A percentile compares a stretch with the other conserved stretches of the same genome.
Conservation (phyloP, 2,329 filamentous ascomycete genomes). For the Macrophomina phaseolina region DNA sequence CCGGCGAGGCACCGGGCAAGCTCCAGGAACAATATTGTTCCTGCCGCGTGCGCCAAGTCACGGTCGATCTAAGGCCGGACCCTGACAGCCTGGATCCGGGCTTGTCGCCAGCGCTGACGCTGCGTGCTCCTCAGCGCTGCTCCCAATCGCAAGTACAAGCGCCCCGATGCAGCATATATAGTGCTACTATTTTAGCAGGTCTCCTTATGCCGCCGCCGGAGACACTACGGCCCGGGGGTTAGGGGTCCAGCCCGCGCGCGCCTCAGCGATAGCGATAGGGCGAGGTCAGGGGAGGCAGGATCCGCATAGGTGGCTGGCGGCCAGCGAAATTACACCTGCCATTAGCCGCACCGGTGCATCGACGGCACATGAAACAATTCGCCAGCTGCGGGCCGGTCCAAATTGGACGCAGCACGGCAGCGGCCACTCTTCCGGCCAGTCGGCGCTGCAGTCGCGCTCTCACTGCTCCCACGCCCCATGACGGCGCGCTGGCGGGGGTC, state of each 20-base stretch:
- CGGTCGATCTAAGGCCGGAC: constrained; percentile 1
- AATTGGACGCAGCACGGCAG: constrained; percentile 7
- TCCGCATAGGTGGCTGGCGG: constrained; percentile 13
- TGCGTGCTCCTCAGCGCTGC: not conserved
- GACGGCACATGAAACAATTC: constrained; percentile 22
- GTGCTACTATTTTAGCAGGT: constrained; percentile 4
- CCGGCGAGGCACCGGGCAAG: not conserved
- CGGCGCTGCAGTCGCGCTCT: not conserved
- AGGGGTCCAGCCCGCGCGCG: not conserved
- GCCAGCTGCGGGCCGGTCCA: constrained; percentile 21
- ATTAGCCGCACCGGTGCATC: constrained; percentile 22
- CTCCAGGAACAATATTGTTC: not conserved
- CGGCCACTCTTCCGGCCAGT: not conserved
- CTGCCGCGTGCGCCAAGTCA: constrained; percentile 7
- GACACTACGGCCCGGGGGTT: not conserved
- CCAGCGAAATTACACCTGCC: constrained; percentile 17
- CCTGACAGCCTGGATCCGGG: not conserved
- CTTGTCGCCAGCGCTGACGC: constrained; percentile 1
- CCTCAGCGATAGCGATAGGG: not conserved
- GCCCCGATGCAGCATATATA: not conserved
- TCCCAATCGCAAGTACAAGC: not conserved
- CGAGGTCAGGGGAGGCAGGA: constrained; percentile 6
- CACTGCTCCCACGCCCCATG: not conserved
- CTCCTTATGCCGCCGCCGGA: constrained; percentile 6
- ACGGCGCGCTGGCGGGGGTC: not conserved